Base-by-base conservation (phyloP, 2,329 filamentous ascomycete species). In the Ophiocordyceps camponoti-leonardi region DNA sequence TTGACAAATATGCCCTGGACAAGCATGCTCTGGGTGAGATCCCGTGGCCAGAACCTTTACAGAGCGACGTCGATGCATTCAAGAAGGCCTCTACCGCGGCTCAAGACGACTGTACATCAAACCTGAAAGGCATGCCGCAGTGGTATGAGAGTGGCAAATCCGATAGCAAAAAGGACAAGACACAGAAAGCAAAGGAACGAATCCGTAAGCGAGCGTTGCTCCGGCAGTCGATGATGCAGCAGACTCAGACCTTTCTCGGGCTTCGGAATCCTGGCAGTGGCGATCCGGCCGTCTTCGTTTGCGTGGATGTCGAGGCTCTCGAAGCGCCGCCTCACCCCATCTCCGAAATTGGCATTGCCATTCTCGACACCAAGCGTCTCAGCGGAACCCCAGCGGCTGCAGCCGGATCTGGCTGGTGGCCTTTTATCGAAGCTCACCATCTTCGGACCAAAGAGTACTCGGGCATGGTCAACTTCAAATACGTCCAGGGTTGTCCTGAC, bases 271-370 rank as follows among this genome's bases (percentile, higher is more conserved):
- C 1, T 48, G 44, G 7, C 43, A 44, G 8, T 39, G 47, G 8
- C 49, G 57, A 40, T 19, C 42, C 43, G 20, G 52, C 56, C 6
- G 69, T 93, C 8, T 82, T 95, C 52, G 68, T 94, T 48, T 78
- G 75, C 49, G 68, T 96, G 41, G 92, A 98, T 54, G 67, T 92
- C 30, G 92, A 98, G 61, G 79, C 81, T 1, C 85, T 80, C 47
- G 92, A 98, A 59, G 63, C 65, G 20, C 67, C 75, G 41, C 73
- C 77, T 13, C 66, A 70, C 31, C 67, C 75, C 13, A 72, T 96
- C 48, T 94, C 88, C 0, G 92, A 98, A 60, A 71, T 98, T 37
- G 92, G 92, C 1, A 68, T 98, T 39, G 81, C 86, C 1, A 79
- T 81, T 3, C 68, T 96, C 0, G 87, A 96, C 58, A 87, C 83